Evolutionary conservation across 768 basidiomycete genomes (phyloP), one percentile per base, ranked within the genome.

Genomic region (Sutorius australiensis): DNA sequence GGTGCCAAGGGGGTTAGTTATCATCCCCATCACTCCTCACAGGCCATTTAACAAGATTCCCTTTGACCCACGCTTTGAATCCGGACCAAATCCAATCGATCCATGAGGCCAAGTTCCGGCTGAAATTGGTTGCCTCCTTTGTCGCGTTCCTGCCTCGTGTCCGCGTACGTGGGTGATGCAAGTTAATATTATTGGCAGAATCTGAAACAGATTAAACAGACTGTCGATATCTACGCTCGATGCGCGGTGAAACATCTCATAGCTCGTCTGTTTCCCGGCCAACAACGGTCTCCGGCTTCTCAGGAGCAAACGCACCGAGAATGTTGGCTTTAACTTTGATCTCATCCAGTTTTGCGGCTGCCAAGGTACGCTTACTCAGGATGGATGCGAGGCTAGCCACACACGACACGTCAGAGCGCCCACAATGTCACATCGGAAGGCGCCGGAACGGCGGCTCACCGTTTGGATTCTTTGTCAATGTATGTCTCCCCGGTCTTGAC

Each of bases 281-380:
- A 42, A 69, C 10, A 27, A 61, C 47, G 30, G 72, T 73, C 58
- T 70, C 70, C 8, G 65, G 67, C 57, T 78, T 72, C 42, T 68
- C 64, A 9, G 50, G 65, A 28, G 66, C 65, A 53, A 92, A 92
- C 0, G 87, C 81, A 14, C 72, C 68, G 44, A 93, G 79, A 61
- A 98, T 81, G 75, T 98, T 98, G 49, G 82, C 79, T 75, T 95
- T 98, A 68, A 89, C 80, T 72, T 91, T 89, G 65, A 98, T 85
- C 74, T 98, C 93, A 66, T 99, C 97, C 39, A 94, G 72, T 73
- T 98, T 98, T 38, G 77, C 71, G 0, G 80, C 77, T 8, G 87
- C 77, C 39, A 98, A 75, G n/a, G 76, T 83, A 45, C 86, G 84
- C 71, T 94, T 95, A 62, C 75, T 72, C 53, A 95, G 77, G 62